These are phyloP conservation scores for Rosa hybrid DNA, from an alignment of 331 rosid species.

Conservation along the genomic window DNA sequence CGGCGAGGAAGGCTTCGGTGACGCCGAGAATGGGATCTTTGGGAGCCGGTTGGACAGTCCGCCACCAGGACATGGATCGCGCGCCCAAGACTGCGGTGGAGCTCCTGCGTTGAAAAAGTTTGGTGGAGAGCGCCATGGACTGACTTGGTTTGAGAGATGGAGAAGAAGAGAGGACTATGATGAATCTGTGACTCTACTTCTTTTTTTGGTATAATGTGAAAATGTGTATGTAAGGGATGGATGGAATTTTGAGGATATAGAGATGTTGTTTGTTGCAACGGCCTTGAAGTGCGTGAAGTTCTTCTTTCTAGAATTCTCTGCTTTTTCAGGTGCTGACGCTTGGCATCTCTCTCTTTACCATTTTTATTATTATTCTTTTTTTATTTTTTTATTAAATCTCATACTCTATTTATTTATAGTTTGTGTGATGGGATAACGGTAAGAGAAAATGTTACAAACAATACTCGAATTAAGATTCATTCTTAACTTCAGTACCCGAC, in stretches of 20 bases:
- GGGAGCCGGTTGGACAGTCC: conserved; percentile 73
- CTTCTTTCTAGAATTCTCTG: neutral
- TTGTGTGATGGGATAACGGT: too few relatives aligned
- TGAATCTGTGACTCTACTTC: too few relatives aligned
- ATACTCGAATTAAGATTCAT: too few relatives aligned
- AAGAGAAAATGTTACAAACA: too few relatives aligned
- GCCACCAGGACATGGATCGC: conserved; percentile 84
- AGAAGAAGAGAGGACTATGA: neutral
- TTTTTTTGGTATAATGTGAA: too few relatives aligned
- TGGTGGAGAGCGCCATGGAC: conserved; percentile 57
- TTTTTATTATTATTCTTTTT: neutral
- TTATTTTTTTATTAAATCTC: too few relatives aligned
- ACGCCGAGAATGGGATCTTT: conserved; percentile 98
- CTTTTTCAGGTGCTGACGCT: conserved; percentile 13
- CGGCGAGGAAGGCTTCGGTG: conserved; percentile 92
- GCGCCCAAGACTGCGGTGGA: conserved; percentile 39
- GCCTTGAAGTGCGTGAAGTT: conserved; percentile 25
- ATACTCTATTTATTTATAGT: too few relatives aligned
- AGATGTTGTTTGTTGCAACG: neutral
- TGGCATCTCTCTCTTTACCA: neutral
- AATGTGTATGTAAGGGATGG: too few relatives aligned
- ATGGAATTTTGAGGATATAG: neutral
- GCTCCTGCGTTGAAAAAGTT: conserved; percentile 37
- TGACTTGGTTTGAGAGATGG: neutral
- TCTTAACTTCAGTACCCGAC: too few relatives aligned